Conservation (phyloP, 345 rosid species). For the Citrus hindsii region DNA sequence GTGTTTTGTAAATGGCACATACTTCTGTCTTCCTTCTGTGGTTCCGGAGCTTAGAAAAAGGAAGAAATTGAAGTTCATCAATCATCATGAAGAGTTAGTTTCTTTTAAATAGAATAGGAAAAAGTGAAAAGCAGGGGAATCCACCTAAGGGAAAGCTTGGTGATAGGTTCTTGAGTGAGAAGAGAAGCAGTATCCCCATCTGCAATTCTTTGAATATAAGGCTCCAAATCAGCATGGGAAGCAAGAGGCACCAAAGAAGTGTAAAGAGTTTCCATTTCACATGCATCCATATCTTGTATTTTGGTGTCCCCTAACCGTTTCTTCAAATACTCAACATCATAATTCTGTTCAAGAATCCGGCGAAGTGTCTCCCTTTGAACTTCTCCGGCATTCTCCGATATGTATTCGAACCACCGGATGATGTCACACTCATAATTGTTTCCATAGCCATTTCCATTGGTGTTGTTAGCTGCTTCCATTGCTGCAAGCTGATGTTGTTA, state of each 20-base stretch:
- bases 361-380: slow-evolving; percentile 72
- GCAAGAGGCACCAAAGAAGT: slow-evolving; percentile 69
- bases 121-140: neutral
- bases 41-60: slow-evolving; percentile 78
- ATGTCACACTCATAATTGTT: slow-evolving; percentile 33
- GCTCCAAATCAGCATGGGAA: slow-evolving; percentile 85
- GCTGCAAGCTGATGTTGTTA: neutral
- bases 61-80: neutral
- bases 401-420: slow-evolving; percentile 61
- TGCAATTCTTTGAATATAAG: slow-evolving; percentile 74
- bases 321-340: slow-evolving; percentile 58
- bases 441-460: slow-evolving; percentile 21
- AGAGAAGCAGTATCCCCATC: slow-evolving; percentile 75
- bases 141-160: slow-evolving; percentile 76
- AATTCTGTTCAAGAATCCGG: slow-evolving; percentile 60
- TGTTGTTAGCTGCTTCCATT: neutral
- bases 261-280: slow-evolving; percentile 64
- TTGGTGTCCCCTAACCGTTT: slow-evolving; percentile 56
- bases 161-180: slow-evolving; percentile 69
- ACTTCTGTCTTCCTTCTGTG: slow-evolving; percentile 86
- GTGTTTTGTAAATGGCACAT: slow-evolving; percentile 75
- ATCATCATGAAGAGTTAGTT: neutral
- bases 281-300: slow-evolving; percentile 47
- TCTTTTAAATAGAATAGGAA: neutral
- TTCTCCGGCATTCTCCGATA: slow-evolving; percentile 42